A percentile compares a stretch with the other conserved stretches of the same genome.
Evolutionary conservation across 495 filamentous ascomycete genomes (phyloP).

Genomic region (Xylaria curta): DNA sequence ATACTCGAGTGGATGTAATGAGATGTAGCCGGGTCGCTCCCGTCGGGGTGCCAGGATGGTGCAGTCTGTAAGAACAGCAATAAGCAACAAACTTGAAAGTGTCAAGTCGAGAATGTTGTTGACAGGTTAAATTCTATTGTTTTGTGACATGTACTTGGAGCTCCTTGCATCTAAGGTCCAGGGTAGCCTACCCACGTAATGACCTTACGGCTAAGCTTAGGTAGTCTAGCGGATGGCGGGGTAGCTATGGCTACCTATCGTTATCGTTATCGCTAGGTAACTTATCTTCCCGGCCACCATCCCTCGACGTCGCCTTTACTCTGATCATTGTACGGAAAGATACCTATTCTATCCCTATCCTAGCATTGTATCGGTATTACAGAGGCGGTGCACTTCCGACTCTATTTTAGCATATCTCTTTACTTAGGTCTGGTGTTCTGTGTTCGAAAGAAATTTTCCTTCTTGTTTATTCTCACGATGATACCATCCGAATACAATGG

Average conservation of each 20-base stretch:
- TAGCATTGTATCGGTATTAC: no score
- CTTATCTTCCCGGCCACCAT: no score
- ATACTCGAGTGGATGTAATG: not conserved
- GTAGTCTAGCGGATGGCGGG: constrained; percentile 10
- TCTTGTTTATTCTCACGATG: no score
- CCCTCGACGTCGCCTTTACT: no score
- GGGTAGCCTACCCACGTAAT: not conserved
- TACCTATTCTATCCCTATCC: no score
- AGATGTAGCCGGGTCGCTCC: not conserved
- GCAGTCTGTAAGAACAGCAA: not conserved
- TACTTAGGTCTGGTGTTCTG: no score
- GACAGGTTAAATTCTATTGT: not conserved
- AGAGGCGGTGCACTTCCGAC: no score
- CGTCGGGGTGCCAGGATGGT: not conserved
- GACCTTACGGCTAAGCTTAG: not conserved
- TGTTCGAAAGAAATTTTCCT: no score
- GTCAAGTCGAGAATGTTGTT: not conserved
- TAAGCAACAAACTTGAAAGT: not conserved
- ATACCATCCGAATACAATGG: no score
- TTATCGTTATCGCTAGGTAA: constrained; percentile 1
- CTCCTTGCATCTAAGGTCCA: not conserved
- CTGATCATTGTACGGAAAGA: no score
- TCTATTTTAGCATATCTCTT: not conserved
- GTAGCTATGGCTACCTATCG: not conserved
- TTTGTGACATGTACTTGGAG: not conserved